Evolutionary conservation across 208 protist species (phyloP).

Genomic region (Trichomonas vaginalis): DNA sequence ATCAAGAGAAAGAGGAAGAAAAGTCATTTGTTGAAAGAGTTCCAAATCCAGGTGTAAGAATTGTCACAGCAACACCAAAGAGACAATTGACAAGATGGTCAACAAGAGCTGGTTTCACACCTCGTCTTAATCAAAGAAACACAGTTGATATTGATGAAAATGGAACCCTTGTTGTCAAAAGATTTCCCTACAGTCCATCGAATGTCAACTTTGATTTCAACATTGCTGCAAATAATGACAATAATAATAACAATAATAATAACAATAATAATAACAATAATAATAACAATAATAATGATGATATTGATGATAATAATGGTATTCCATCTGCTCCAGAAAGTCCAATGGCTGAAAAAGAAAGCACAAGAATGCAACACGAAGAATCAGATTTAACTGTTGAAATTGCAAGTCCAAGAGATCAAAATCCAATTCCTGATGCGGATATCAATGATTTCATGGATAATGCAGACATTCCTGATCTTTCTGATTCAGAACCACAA

Average conservation of each 20-base stretch:
- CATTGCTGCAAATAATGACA: too few relatives aligned
- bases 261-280: too few relatives aligned
- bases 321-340: background rate
- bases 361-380: background rate
- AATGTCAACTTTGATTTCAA: background rate
- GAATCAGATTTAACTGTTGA: background rate
- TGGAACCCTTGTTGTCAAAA: background rate
- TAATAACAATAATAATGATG: background rate
- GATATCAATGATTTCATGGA: background rate
- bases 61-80: background rate
- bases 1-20: too few relatives aligned
- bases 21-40: background rate
- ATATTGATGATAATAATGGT: background rate
- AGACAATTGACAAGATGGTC: background rate
- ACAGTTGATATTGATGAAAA: background rate
- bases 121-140: background rate
- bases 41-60: background rate
- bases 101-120: background rate
- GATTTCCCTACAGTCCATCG: background rate
- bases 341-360: background rate
- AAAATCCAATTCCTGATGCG: background rate
- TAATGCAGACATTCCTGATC: background rate
- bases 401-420: background rate
- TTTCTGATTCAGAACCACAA: background rate
- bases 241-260: background rate